These are phyloP conservation scores for Phytophthora kernoviae DNA, from an alignment of 352 stramenopile species.

Conservation along the genomic window DNA sequence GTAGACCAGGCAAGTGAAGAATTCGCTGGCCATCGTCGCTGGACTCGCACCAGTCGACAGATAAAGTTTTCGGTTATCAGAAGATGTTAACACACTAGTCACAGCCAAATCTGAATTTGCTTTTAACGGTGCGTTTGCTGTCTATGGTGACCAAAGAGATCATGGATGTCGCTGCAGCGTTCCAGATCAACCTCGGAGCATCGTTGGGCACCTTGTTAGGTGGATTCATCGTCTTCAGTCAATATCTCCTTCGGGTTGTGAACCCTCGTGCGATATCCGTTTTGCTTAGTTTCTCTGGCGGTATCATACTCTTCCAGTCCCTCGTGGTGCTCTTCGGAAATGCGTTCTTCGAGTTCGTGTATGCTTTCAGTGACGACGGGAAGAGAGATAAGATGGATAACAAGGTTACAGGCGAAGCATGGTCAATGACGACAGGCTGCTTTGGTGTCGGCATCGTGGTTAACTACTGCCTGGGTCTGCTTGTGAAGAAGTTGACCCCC, in stretches of 20 bases:
- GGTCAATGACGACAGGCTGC: constrained; percentile 77
- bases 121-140: neutral
- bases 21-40: constrained; percentile 9
- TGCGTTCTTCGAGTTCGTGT: constrained; percentile 32
- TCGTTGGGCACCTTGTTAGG: constrained; percentile 57
- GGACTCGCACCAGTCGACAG: constrained; percentile 1
- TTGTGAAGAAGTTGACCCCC: constrained; percentile 46
- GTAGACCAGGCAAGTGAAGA: constrained; percentile 10
- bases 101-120: constrained; percentile 19
- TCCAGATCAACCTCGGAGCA: constrained; percentile 51
- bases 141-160: constrained; percentile 19
- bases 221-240: constrained; percentile 61
- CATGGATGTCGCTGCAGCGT: constrained; percentile 19
- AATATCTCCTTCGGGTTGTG: constrained; percentile 46
- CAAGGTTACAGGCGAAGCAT: constrained; percentile 45
- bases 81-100: neutral
- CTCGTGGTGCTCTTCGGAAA: constrained; percentile 72
- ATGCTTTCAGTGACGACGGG: constrained; percentile 32
- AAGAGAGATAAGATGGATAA: constrained; percentile 3
- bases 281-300: constrained; percentile 56
- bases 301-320: constrained; percentile 75
- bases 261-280: constrained; percentile 52
- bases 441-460: constrained; percentile 86
- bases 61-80: neutral
- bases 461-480: constrained; percentile 43